These are phyloP conservation scores for Nicotiana sylvestris DNA, from an alignment of 257 asterid genomes.

Conservation along the genomic window DNA sequence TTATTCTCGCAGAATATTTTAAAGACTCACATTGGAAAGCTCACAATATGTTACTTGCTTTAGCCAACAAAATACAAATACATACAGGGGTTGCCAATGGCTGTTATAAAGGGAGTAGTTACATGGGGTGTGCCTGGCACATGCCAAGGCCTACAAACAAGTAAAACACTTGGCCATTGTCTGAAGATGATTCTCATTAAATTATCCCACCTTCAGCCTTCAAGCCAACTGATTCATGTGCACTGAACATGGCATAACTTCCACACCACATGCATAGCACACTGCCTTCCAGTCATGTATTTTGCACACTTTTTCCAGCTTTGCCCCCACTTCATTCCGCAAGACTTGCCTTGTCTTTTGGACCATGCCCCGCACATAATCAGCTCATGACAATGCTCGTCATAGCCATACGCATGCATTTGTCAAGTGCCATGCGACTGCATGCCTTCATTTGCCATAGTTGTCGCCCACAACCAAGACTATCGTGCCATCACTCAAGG, in stretches of 20 bases:
- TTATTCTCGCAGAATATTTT: too few species aligned
- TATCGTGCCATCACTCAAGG: too few species aligned
- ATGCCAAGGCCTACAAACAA: constrained; percentile 28
- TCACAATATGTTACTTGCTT: not conserved
- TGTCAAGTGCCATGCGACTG: too few species aligned
- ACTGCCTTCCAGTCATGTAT: too few species aligned
- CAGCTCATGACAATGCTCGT: too few species aligned
- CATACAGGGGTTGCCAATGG: not conserved
- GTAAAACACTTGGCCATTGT: not conserved
- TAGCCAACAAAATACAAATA: not conserved
- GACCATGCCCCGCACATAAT: too few species aligned
- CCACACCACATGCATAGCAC: not conserved
- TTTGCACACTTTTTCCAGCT: too few species aligned
- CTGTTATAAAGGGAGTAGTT: not conserved
- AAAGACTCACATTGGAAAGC: not conserved
- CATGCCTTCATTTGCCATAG: too few species aligned
- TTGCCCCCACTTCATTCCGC: too few species aligned
- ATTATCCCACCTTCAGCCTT: constrained; percentile 25
- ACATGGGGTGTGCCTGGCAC: constrained; percentile 30
- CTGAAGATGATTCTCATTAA: not conserved
- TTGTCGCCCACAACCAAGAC: too few species aligned
- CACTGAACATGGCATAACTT: not conserved
- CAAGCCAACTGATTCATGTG: constrained; percentile 3
- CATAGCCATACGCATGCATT: too few species aligned
- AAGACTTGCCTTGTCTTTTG: too few species aligned